A percentile compares a stretch with the other conserved stretches of the same genome.
phyloP scores from a whole-genome alignment of 192 early-diverging fungal species.

The Mycoemilia scoparia region DNA sequence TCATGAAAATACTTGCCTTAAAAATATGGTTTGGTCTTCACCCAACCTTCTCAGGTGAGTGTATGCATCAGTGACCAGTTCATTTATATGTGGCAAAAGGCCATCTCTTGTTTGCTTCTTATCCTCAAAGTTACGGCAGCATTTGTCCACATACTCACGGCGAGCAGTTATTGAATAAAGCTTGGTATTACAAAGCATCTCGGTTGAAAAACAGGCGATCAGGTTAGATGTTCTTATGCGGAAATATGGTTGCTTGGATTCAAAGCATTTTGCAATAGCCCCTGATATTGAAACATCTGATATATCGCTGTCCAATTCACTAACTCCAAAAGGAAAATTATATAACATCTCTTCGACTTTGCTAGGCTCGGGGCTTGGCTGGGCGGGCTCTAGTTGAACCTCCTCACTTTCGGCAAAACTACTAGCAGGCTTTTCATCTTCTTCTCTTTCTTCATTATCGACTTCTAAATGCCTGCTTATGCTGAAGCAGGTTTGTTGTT shows the following conservation, averaged over 20 bases:
- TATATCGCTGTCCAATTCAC: too few species aligned
- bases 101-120: slow-evolving; percentile 14
- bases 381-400: too few species aligned
- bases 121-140: slow-evolving; percentile 22
- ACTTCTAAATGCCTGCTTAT: too few species aligned
- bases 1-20: too few species aligned
- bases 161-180: slow-evolving; percentile 16
- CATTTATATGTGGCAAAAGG: slow-evolving; percentile 40
- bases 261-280: slow-evolving; percentile 10
- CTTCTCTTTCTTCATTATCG: too few species aligned
- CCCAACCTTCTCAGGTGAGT: slow-evolving; percentile 43
- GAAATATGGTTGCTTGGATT: slow-evolving; percentile 10
- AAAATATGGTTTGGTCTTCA: slow-evolving; percentile 45
- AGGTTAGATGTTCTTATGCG: slow-evolving; percentile 23
- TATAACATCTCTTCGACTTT: too few species aligned
- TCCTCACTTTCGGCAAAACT: too few species aligned
- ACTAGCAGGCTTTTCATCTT: too few species aligned
- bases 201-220: slow-evolving; percentile 20
- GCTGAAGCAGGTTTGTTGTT: too few species aligned
- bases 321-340: too few species aligned
- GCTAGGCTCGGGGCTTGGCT: too few species aligned
- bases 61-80: slow-evolving; percentile 51
- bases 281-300: too few species aligned
- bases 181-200: slow-evolving; percentile 5
- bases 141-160: slow-evolving; percentile 20